Evolutionary conservation across 108 stramenopile genomes (phyloP).

Genomic region (Craspedostauros australis): DNA sequence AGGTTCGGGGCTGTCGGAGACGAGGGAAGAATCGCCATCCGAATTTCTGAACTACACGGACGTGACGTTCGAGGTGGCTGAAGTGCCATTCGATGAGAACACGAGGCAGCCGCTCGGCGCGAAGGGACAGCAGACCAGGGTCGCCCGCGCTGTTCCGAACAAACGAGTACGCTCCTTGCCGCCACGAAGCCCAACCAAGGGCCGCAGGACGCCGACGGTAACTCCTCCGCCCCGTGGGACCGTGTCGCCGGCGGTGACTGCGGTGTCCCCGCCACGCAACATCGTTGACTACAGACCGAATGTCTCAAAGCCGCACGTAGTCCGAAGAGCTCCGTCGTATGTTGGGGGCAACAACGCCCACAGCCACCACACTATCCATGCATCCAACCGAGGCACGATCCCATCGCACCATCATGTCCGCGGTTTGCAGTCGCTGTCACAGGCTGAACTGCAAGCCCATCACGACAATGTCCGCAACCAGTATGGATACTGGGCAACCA

Average conservation of each 20-base stretch:
- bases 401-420: too few relatives aligned
- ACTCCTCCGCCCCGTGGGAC: slow-evolving; percentile 16
- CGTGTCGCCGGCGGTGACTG: slow-evolving; percentile 11
- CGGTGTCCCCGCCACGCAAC: slow-evolving; percentile 24
- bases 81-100: slow-evolving; percentile 5
- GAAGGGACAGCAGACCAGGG: too few relatives aligned
- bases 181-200: slow-evolving; percentile 28
- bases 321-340: slow-evolving; percentile 11
- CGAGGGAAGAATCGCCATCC: slow-evolving; percentile 19
- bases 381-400: too few relatives aligned
- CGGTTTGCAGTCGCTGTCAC: too few relatives aligned
- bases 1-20: neutral
- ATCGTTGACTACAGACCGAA: slow-evolving; percentile 21
- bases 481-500: too few relatives aligned
- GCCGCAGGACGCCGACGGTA: slow-evolving; percentile 6
- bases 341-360: too few relatives aligned
- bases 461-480: too few relatives aligned
- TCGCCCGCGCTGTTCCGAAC: neutral
- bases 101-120: too few relatives aligned
- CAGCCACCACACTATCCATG: too few relatives aligned
- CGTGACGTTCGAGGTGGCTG: slow-evolving; percentile 27
- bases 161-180: slow-evolving; percentile 27
- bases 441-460: too few relatives aligned
- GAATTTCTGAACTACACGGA: slow-evolving; percentile 13
- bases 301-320: slow-evolving; percentile 16